Evolutionary conservation across 768 basidiomycete species (phyloP).

Genomic region (Suillus ampliporus): DNA sequence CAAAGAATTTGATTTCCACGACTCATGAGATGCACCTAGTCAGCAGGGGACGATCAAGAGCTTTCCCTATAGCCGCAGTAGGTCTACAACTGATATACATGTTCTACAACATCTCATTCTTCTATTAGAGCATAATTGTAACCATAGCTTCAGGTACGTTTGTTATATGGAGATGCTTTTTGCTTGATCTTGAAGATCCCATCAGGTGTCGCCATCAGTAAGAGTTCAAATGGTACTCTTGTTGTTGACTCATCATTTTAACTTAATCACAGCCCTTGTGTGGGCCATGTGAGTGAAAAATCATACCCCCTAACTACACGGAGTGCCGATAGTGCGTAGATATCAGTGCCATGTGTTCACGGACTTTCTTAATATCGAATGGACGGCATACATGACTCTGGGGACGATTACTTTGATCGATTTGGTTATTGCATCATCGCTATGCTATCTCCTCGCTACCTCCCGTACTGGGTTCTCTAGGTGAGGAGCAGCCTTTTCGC

Average conservation of each 20-base stretch:
- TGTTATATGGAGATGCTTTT: too few relatives aligned
- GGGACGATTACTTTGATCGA: not conserved
- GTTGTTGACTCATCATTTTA: not conserved
- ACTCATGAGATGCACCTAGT: not conserved
- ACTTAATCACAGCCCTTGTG: not conserved
- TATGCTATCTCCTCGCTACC: conserved; percentile 2
- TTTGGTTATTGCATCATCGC: not conserved
- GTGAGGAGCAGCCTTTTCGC: not conserved
- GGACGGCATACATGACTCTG: not conserved
- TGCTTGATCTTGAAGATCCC: not conserved
- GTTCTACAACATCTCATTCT: not conserved
- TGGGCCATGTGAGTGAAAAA: conserved; percentile 3
- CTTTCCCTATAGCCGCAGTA: not conserved
- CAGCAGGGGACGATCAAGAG: conserved; percentile 1
- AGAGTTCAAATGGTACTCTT: not conserved
- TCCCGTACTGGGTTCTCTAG: conserved; percentile 1
- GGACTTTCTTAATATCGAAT: not conserved
- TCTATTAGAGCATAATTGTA: not conserved
- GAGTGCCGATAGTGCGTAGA: not conserved
- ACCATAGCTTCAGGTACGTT: not conserved
- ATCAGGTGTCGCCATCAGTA: not conserved
- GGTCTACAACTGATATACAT: not conserved
- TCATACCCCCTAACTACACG: not conserved
- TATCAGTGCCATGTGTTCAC: not conserved
- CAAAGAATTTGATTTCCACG: not conserved